phyloP scores from a whole-genome alignment of 345 rosid species.

The Euphorbia pulcherrima region DNA sequence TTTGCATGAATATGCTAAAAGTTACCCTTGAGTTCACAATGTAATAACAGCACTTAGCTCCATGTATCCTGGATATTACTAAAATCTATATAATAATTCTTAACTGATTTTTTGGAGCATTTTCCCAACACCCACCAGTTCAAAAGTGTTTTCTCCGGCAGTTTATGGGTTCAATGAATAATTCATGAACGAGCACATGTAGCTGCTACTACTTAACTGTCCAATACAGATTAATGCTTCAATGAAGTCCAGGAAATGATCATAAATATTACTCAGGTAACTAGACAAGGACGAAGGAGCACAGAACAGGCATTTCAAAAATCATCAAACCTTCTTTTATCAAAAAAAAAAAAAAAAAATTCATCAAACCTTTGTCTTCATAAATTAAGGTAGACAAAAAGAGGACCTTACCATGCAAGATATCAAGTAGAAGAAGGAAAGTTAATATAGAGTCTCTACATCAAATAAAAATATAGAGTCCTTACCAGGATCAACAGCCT shows the following conservation, averaged over 20 bases:
- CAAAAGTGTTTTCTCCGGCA: not conserved
- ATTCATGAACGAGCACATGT: not conserved
- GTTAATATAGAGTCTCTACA: not conserved
- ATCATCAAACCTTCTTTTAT: not conserved
- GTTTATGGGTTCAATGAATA: not conserved
- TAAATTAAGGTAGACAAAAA: not conserved
- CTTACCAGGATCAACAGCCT: conserved; percentile 71
- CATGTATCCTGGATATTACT: not conserved
- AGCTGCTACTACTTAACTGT: not conserved
- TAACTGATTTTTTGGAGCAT: not conserved
- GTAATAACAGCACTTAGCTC: not conserved
- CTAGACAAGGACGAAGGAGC: not conserved
- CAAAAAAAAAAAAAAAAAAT: too few species aligned
- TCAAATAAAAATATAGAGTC: not conserved
- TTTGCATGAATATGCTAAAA: not conserved
- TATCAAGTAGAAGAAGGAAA: not conserved
- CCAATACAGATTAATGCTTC: not conserved
- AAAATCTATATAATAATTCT: not conserved
- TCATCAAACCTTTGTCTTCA: not conserved
- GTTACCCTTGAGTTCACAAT: not conserved
- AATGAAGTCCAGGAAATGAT: not conserved
- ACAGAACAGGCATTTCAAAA: not conserved
- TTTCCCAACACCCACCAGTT: not conserved
- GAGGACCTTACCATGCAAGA: not conserved
- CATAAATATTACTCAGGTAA: not conserved